Evolutionary conservation across 495 filamentous ascomycete genomes (phyloP).

Genomic region (Talaromyces stipitatus): DNA sequence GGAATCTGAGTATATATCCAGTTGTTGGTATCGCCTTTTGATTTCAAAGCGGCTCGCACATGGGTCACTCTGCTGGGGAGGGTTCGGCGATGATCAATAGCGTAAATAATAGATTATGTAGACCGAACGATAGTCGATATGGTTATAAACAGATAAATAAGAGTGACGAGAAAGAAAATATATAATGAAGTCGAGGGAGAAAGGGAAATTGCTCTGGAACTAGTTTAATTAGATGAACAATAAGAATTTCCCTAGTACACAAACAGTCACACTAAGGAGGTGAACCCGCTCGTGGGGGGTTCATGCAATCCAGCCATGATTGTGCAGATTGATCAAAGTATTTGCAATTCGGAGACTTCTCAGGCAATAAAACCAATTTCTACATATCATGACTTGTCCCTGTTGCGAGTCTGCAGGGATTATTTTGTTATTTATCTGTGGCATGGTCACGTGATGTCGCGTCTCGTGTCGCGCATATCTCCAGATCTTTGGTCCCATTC

Average conservation of each 20-base stretch:
- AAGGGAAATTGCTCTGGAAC: neutral
- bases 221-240: neutral
- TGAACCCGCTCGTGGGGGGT: neutral
- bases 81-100: neutral
- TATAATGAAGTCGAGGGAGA: too few relatives aligned
- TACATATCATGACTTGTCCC: too few relatives aligned
- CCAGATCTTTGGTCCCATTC: too few relatives aligned
- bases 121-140: neutral
- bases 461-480: too few relatives aligned
- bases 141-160: neutral
- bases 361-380: too few relatives aligned
- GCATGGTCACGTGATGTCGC: too few relatives aligned
- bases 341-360: too few relatives aligned
- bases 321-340: too few relatives aligned
- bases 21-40: neutral
- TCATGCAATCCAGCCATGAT: neutral
- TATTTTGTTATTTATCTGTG: too few relatives aligned
- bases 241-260: neutral
- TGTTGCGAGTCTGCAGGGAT: neutral
- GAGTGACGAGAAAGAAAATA: too few relatives aligned
- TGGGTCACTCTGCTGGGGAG: neutral
- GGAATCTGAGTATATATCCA: neutral
- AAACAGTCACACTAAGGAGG: neutral
- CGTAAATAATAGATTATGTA: neutral
- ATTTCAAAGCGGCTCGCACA: neutral